These are phyloP conservation scores for Porodaedalea pini DNA, from an alignment of 1,284 basidiomycete genomes.

Conservation along the genomic window DNA sequence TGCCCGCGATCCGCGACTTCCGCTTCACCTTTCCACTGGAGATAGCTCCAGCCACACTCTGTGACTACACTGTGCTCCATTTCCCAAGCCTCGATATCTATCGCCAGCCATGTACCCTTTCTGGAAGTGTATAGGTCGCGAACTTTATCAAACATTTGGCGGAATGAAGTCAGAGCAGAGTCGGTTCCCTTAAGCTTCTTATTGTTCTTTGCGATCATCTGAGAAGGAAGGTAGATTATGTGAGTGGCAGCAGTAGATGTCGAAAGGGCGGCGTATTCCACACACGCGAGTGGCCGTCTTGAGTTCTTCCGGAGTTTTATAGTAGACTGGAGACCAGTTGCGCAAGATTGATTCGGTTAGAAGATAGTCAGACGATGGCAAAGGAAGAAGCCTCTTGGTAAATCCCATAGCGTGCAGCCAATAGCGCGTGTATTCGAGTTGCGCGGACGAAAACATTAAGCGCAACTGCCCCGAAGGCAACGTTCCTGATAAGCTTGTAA, in stretches of 20 bases:
- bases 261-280: not conserved
- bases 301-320: constrained; percentile 49
- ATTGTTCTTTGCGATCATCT: constrained; percentile 76
- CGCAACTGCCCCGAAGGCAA: constrained; percentile 30
- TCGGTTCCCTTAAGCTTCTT: constrained; percentile 59
- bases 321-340: constrained; percentile 54
- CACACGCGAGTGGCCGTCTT: constrained; percentile 56
- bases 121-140: constrained; percentile 59
- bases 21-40: constrained; percentile 51
- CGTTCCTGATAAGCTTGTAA: constrained; percentile 6
- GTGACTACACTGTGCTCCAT: constrained; percentile 64
- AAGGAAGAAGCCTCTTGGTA: constrained; percentile 57
- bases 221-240: too few relatives aligned
- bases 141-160: constrained; percentile 61
- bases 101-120: constrained; percentile 64
- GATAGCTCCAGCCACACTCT: constrained; percentile 69
- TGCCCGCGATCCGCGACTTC: constrained; percentile 52
- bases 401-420: constrained; percentile 75
- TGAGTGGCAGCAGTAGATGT: too few relatives aligned
- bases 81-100: constrained; percentile 83
- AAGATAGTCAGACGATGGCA: constrained; percentile 72
- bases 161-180: constrained; percentile 47
- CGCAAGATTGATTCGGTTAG: constrained; percentile 52
- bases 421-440: constrained; percentile 82
- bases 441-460: constrained; percentile 74